phyloP scores from a whole-genome alignment of 352 stramenopile genomes.

The Phytopythium chamaehyphon region DNA sequence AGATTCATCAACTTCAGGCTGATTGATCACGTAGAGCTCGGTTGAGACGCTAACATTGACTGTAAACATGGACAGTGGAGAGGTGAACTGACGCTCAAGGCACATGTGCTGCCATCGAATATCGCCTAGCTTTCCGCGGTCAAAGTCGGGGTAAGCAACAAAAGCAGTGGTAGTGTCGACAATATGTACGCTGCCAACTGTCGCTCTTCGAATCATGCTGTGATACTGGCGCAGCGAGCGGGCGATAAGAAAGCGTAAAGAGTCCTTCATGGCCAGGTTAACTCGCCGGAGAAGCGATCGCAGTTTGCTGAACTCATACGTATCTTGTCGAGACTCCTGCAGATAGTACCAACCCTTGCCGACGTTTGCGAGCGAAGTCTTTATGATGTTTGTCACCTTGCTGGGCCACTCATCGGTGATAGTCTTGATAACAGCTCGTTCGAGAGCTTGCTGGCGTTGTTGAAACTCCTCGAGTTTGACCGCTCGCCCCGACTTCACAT shows the following conservation, averaged over 20 bases:
- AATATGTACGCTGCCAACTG: slow-evolving; percentile 61
- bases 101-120: slow-evolving; percentile 81
- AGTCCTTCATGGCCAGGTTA: slow-evolving; percentile 85
- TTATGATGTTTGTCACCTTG: slow-evolving; percentile 68
- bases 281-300: slow-evolving; percentile 65
- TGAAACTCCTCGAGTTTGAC: slow-evolving; percentile 87
- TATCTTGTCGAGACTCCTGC: slow-evolving; percentile 79
- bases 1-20: slow-evolving; percentile 57
- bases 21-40: slow-evolving; percentile 73
- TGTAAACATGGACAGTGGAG: slow-evolving; percentile 63
- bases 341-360: slow-evolving; percentile 87
- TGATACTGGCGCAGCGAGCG: slow-evolving; percentile 74
- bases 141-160: slow-evolving; percentile 60
- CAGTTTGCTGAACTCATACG: slow-evolving; percentile 87
- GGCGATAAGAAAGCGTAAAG: slow-evolving; percentile 63
- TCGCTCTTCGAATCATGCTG: slow-evolving; percentile 56
- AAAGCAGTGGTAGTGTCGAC: slow-evolving; percentile 69
- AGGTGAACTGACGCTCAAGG: slow-evolving; percentile 55
- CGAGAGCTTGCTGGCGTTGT: slow-evolving; percentile 69
- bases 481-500: slow-evolving; percentile 62
- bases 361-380: slow-evolving; percentile 62
- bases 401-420: slow-evolving; percentile 82
- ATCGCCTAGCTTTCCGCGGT: slow-evolving; percentile 52
- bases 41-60: slow-evolving; percentile 68
- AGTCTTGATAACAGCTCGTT: slow-evolving; percentile 66